Evolutionary conservation across 768 basidiomycete species (phyloP), one percentile per base, ranked within the genome.

Genomic region (Hericium erinaceus): DNA sequence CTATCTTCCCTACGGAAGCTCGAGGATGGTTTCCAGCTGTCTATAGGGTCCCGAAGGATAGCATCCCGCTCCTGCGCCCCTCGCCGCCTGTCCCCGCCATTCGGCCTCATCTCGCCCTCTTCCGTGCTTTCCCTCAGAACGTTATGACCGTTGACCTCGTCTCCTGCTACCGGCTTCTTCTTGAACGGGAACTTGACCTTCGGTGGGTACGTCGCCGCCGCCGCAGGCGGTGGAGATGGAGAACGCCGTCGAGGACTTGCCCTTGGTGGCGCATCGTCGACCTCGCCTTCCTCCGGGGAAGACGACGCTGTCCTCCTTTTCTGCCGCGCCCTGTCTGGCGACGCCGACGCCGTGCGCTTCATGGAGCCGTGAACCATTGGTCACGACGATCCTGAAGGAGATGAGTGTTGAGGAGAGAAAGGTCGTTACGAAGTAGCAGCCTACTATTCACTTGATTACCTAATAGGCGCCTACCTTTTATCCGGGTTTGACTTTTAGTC

Each of bases 141-240:
- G 6, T 46, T 46, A 3, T 18, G 15, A 37, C 15, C 52, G 3
- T 53, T 18, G 37, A 28, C 18, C 15, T 22, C 37, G 26, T 37
- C 52, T 39, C 33, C 33, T 38, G 33, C 16, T 20, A n/a, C 44
- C 6, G 53, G 50, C 55, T 72, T 70, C 74, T 78, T 67, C 71
- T 90, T 91, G 74, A 91, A 90, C 1, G 89, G 89, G 69, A 88
- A 90, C 9, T 85, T 81, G 22, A 88, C 78, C 65, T 80, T 82
- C 18, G 73, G 50, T 52, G 66, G 64, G 53, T 68, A 72, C 63
- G 67, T 80, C 70, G 63, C n/a, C n/a, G n/a, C n/a, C 18, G 60
- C 65, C 20, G 63, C 63, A 33, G 50, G 52, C 51, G 44, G 39
- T 70, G 63, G 51, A 16, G 55, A 56, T 46, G 64, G 58, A 54